Base-by-base conservation (phyloP, 768 basidiomycete genomes). In the Amanita fuliginea region DNA sequence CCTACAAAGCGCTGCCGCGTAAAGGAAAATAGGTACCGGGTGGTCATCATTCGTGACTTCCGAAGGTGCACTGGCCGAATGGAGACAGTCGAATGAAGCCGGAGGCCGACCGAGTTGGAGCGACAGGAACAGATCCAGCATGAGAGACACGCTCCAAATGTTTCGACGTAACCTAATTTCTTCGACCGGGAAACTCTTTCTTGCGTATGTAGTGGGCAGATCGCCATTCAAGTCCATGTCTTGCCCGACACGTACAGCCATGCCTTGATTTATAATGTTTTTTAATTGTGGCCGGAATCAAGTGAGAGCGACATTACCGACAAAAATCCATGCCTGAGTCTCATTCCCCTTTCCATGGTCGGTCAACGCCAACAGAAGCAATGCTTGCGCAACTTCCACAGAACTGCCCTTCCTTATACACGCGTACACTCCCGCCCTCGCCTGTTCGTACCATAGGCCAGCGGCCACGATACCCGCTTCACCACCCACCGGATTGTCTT, bases 301-400 rank as follows among this genome's bases (percentile, higher is more conserved):
- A 16, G 44, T 26, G 3, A 36, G 41, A 8, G 32, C 26, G 24
- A 47, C 49, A 26, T 52, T 49, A 47, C 62, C 62, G 33, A 60
- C 46, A 1, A 59, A 51, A n/a, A 60, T 42, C 62, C 61, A 64
- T 9, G 62, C 62, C 46, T 59, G 55, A 14, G 51, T 57, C 32
- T 62, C 61, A n/a, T 56, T 56, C 18, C 61, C 62, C 37, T 57
- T 55, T 6, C 62, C 62, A 46, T 60, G 57, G 33, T 64, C 62
- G 3, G 59, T 56, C 37, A 64, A 44, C 9, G 55, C 60, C 3
- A 62, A 46, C 46, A 64, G 51, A 4, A 64, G 45, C 7, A 61
- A 49, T n/a, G 61, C 56, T 47, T 64, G 62, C 34, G 60, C 55
- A 19, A 52, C 42, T 33, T 61, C 61, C 10, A 60, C 49, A 11